These are phyloP conservation scores for Xenoacremonium recifei DNA, from an alignment of 2,329 filamentous ascomycete species.

Conservation along the genomic window DNA sequence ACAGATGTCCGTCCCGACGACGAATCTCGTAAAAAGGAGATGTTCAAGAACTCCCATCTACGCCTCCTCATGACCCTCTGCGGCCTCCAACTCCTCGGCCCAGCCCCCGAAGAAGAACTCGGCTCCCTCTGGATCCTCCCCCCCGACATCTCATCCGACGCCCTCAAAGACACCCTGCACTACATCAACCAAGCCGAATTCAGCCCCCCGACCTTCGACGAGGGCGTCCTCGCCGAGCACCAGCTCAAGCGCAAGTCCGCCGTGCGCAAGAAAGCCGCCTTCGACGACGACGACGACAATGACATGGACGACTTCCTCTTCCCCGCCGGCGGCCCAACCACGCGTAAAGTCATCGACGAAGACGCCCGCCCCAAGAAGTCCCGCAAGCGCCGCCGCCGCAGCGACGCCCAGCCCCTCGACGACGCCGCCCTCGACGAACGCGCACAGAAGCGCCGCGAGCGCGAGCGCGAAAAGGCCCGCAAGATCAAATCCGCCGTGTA, in stretches of 20 bases:
- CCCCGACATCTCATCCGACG: slow-evolving; percentile 58
- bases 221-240: slow-evolving; percentile 71
- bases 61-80: slow-evolving; percentile 79
- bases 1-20: slow-evolving; percentile 62
- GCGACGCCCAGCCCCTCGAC: slow-evolving; percentile 44
- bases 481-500: slow-evolving; percentile 84
- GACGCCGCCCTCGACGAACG: slow-evolving; percentile 66
- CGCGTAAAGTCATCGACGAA: slow-evolving; percentile 51
- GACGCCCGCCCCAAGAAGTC: slow-evolving; percentile 53
- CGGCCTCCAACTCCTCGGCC: slow-evolving; percentile 61
- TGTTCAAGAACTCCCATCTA: slow-evolving; percentile 88
- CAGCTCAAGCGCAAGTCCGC: slow-evolving; percentile 72
- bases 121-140: slow-evolving; percentile 81
- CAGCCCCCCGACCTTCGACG: slow-evolving; percentile 73
- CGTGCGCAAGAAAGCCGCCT: slow-evolving; percentile 56
- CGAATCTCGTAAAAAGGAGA: slow-evolving; percentile 65
- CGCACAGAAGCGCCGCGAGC: slow-evolving; percentile 60
- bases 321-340: slow-evolving; percentile 64
- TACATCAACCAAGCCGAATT: slow-evolving; percentile 77
- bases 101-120: slow-evolving; percentile 63
- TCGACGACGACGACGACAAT: slow-evolving; percentile 68
- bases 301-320: slow-evolving; percentile 61
- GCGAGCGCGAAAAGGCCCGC: slow-evolving; percentile 71
- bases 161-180: slow-evolving; percentile 67
- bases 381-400: slow-evolving; percentile 42